Evolutionary conservation across 345 rosid genomes (phyloP).

Genomic region (Boechera divaricarpa): DNA sequence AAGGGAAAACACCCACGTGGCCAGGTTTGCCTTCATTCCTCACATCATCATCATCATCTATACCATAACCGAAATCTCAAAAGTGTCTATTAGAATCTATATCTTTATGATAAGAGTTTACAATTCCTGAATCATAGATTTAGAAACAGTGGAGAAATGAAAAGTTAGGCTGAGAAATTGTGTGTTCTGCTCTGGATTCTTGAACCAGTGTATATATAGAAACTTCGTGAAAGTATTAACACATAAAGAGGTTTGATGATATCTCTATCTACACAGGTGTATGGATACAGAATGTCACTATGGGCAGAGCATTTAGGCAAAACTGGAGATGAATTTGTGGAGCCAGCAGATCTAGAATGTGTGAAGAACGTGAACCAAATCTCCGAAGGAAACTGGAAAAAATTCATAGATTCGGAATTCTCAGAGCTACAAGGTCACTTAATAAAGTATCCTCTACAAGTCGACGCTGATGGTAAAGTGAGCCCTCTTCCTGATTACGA

Average conservation of each 20-base stretch:
- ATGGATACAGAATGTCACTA: slow-evolving; percentile 90
- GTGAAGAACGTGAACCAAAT: slow-evolving; percentile 63
- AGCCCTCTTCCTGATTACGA: slow-evolving; percentile 63
- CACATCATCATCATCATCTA: slow-evolving; percentile 22
- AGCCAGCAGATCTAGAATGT: slow-evolving; percentile 67
- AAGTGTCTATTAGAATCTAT: neutral
- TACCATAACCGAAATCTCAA: slow-evolving; percentile 13
- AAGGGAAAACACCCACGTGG: slow-evolving; percentile 72
- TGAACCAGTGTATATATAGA: neutral
- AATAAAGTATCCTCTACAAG: slow-evolving; percentile 73
- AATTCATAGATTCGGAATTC: slow-evolving; percentile 47
- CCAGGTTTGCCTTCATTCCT: slow-evolving; percentile 59
- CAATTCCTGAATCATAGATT: neutral
- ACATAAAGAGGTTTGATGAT: neutral
- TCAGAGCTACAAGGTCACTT: slow-evolving; percentile 76
- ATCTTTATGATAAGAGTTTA: neutral
- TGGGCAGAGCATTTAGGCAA: slow-evolving; percentile 92
- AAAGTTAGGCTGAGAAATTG: neutral
- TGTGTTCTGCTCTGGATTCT: neutral
- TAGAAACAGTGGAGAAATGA: neutral
- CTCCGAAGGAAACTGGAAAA: slow-evolving; percentile 71
- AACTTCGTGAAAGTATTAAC: neutral
- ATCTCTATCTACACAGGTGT: slow-evolving; percentile 54
- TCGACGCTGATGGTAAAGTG: slow-evolving; percentile 65
- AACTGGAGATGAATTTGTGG: slow-evolving; percentile 47